phyloP scores from a whole-genome alignment of 805 yeast genomes.

The Pichia manshurica region DNA sequence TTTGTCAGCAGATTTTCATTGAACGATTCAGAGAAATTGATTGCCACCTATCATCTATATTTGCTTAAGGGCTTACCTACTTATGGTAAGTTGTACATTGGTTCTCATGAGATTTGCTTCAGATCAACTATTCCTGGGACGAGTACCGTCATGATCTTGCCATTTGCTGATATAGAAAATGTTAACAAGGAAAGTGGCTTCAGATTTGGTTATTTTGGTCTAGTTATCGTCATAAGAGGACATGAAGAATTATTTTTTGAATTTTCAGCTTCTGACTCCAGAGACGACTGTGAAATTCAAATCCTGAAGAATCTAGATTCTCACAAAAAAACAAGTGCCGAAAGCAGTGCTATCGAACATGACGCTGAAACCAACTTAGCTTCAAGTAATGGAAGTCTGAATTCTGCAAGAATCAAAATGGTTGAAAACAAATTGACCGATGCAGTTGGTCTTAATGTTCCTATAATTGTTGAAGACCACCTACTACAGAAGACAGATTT shows the following conservation, averaged over 20 bases:
- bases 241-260: conserved; percentile 75
- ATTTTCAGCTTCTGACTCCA: conserved; percentile 53
- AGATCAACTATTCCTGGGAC: conserved; percentile 75
- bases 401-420: conserved; percentile 55
- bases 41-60: conserved; percentile 68
- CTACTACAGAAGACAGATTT: conserved; percentile 37
- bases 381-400: conserved; percentile 24
- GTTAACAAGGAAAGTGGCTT: conserved; percentile 64
- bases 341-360: conserved; percentile 18
- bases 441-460: conserved; percentile 59
- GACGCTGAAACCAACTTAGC: conserved; percentile 2
- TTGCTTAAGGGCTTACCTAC: conserved; percentile 66
- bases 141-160: conserved; percentile 75
- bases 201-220: conserved; percentile 63
- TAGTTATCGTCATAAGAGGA: conserved; percentile 64
- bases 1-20: conserved; percentile 57
- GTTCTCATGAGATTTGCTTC: conserved; percentile 67
- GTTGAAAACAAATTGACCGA: conserved; percentile 61
- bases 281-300: conserved; percentile 68
- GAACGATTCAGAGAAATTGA: conserved; percentile 41
- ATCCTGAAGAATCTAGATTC: conserved; percentile 46
- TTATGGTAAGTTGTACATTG: conserved; percentile 78
- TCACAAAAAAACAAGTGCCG: conserved; percentile 22
- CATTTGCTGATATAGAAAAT: conserved; percentile 65
- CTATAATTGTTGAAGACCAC: conserved; percentile 62